Evolutionary conservation across 352 stramenopile genomes (phyloP).

Genomic region (Chrysophaeum taylorii): DNA sequence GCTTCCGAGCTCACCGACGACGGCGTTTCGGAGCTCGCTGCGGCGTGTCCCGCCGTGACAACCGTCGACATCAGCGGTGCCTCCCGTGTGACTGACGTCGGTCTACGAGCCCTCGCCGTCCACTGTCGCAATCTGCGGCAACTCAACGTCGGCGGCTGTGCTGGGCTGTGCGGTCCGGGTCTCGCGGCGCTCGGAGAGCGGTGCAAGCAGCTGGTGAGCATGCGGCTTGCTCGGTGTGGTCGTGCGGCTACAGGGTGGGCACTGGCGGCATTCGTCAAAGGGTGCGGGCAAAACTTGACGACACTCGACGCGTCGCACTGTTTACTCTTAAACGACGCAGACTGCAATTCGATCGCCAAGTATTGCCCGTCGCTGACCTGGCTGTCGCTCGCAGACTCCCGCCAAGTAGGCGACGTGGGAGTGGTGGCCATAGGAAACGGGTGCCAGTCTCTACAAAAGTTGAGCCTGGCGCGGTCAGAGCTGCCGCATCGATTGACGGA

Average conservation of each 20-base stretch:
- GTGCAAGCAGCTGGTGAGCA: constrained; percentile 31
- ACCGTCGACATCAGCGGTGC: constrained; percentile 20
- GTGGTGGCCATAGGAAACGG: constrained; percentile 60
- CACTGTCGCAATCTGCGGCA: constrained; percentile 34
- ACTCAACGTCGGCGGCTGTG: constrained; percentile 40
- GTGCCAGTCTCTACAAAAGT: constrained; percentile 47
- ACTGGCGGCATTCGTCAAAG: constrained; percentile 62
- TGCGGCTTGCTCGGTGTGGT: constrained; percentile 58
- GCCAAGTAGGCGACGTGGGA: constrained; percentile 68
- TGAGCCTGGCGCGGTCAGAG: constrained; percentile 70
- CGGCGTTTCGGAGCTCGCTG: constrained; percentile 28
- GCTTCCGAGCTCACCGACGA: background rate
- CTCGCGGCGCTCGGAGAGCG: constrained; percentile 45
- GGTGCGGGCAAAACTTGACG: constrained; percentile 49
- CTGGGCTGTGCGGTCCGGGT: constrained; percentile 35
- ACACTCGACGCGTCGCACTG: constrained; percentile 65
- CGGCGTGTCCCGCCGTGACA: background rate
- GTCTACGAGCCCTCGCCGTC: constrained; percentile 36
- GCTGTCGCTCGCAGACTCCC: constrained; percentile 63
- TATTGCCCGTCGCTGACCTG: constrained; percentile 48
- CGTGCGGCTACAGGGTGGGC: constrained; percentile 55
- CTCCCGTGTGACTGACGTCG: constrained; percentile 36
- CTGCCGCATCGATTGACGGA: constrained; percentile 80
- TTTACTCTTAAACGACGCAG: constrained; percentile 57
- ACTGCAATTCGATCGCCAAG: constrained; percentile 56